Conservation (phyloP, 441 rosid species). For the Brassica balearica region DNA sequence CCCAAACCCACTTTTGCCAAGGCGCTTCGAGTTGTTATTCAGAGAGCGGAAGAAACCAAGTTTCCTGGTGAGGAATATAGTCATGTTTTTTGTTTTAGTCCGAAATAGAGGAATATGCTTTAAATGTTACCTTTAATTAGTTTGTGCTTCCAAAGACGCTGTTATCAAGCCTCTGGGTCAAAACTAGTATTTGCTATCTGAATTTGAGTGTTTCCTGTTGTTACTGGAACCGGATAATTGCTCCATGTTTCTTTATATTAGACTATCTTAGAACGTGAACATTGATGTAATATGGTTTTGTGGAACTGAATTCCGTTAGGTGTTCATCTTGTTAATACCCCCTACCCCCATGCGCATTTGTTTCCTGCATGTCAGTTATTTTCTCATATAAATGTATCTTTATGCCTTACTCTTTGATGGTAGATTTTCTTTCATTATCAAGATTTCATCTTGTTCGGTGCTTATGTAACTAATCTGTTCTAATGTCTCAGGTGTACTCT, state of each 20-base stretch:
- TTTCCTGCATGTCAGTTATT: constrained; percentile 27
- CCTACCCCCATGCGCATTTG: no score
- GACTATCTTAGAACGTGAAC: constrained; percentile 27
- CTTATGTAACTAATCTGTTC: constrained; percentile 25
- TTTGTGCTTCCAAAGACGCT: constrained; percentile 57
- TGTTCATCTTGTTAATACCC: constrained; percentile 27
- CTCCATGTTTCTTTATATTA: constrained; percentile 21
- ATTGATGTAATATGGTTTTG: constrained; percentile 18
- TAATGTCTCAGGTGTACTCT: constrained; percentile 58
- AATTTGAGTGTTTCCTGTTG: constrained; percentile 18
- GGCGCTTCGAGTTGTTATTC: constrained; percentile 73
- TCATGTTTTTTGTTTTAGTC: constrained; percentile 11
- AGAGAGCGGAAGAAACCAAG: constrained; percentile 74
- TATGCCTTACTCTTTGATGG: constrained; percentile 20
- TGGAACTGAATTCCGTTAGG: constrained; percentile 15
- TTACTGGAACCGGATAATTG: constrained; percentile 10
- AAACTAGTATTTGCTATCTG: constrained; percentile 8
- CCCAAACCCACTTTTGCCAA: constrained; percentile 76
- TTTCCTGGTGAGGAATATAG: constrained; percentile 63
- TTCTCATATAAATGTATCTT: constrained; percentile 26
- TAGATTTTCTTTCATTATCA: constrained; percentile 20
- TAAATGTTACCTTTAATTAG: neutral
- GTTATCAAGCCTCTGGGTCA: constrained; percentile 65
- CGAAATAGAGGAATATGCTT: constrained; percentile 28
- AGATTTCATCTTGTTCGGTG: constrained; percentile 26